Evolutionary conservation across 1,284 basidiomycete genomes (phyloP).

Genomic region (Ganoderma lucidum): DNA sequence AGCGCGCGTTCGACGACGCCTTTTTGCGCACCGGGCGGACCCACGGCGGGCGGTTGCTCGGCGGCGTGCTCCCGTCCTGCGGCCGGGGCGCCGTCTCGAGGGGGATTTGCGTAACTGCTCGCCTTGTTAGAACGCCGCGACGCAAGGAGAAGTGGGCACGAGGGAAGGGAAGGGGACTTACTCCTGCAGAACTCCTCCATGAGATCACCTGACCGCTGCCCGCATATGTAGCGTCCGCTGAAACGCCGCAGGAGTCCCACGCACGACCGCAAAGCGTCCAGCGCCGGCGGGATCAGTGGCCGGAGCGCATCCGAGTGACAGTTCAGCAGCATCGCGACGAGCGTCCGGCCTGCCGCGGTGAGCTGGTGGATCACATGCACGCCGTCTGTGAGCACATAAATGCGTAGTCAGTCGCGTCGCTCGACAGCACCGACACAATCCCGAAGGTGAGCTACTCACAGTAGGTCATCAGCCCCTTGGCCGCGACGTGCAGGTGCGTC

Average conservation of each 20-base stretch:
- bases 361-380: conserved; percentile 94
- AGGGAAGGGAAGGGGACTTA: conserved; percentile 50
- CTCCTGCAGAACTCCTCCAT: conserved; percentile 93
- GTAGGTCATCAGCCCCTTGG: conserved; percentile 92
- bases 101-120: conserved; percentile 85
- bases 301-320: conserved; percentile 75
- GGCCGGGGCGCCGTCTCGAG: conserved; percentile 63
- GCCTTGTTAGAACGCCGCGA: background rate
- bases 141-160: background rate
- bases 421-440: background rate
- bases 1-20: conserved; percentile 53
- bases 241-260: conserved; percentile 83
- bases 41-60: conserved; percentile 77
- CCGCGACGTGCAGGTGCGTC: conserved; percentile 83
- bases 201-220: conserved; percentile 86
- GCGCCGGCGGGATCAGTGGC: conserved; percentile 77
- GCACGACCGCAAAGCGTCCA: conserved; percentile 86
- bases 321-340: conserved; percentile 85
- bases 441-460: conserved; percentile 61
- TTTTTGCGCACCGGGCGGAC: conserved; percentile 87
- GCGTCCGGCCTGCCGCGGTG: conserved; percentile 90
- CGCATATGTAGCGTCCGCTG: conserved; percentile 86
- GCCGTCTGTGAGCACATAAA: conserved; percentile 62
- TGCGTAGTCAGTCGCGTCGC: conserved; percentile 7
- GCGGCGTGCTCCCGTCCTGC: conserved; percentile 53